Conservation (phyloP, 306 rosid genomes). For the Cicer pinnatifidum region DNA sequence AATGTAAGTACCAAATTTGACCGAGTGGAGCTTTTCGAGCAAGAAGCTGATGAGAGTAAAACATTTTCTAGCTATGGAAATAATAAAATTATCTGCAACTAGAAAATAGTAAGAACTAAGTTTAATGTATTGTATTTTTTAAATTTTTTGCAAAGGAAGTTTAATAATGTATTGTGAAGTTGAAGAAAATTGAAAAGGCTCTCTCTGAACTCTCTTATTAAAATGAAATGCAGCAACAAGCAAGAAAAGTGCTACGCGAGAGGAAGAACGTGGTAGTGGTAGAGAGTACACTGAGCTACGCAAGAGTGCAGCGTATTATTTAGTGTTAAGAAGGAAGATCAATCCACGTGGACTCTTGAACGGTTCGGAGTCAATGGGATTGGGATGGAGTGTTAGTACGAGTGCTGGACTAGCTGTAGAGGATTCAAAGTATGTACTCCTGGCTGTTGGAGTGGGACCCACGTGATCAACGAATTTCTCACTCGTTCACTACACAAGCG, state of each 20-base stretch:
- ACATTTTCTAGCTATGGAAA: slow-evolving; percentile 47
- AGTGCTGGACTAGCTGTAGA: too few species aligned
- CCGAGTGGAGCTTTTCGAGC: slow-evolving; percentile 89
- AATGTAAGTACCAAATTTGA: slow-evolving; percentile 68
- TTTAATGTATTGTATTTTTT: too few species aligned
- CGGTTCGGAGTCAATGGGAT: neutral
- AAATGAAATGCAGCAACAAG: slow-evolving; percentile 19
- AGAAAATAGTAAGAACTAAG: neutral
- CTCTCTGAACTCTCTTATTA: neutral
- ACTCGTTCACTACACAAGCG: neutral
- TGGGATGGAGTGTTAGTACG: too few species aligned
- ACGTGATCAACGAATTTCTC: neutral
- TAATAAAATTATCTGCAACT: neutral
- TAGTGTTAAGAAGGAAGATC: neutral
- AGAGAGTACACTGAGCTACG: neutral
- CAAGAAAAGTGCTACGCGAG: slow-evolving; percentile 1
- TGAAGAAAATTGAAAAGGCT: too few species aligned
- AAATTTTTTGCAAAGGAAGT: too few species aligned
- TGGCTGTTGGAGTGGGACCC: slow-evolving; percentile 38
- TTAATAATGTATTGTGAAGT: too few species aligned
- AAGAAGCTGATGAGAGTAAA: slow-evolving; percentile 86
- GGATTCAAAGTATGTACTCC: neutral
- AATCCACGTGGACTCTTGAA: slow-evolving; percentile 12
- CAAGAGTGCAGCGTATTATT: neutral
- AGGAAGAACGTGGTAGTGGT: too few species aligned